Base-by-base conservation (phyloP, 192 early-diverging fungal species). In the Lunasporangiospora selenospora region DNA sequence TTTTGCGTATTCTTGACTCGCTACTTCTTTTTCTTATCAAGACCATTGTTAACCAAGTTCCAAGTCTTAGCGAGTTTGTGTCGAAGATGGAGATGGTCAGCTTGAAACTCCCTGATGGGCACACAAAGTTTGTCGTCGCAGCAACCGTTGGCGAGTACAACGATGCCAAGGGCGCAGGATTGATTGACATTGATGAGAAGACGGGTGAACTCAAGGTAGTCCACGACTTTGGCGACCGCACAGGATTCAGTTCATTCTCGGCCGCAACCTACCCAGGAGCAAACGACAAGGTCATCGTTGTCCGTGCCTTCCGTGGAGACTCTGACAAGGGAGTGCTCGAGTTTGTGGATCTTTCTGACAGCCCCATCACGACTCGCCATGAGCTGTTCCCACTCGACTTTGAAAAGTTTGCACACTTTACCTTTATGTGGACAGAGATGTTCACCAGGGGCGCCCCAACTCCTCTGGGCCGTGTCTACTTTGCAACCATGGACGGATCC, bases 401-500 rank as follows among this genome's bases (percentile, higher is more conserved):
- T 36, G 37, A 62, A 21, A 36, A 42, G 38, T 37, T 58, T 42
- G 34, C 54, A 6, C 65, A 66, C 16, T 57, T 62, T 36, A 27
- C 55, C 19, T 76, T 59, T 38, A 39, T 57, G 5, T 39, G 60
- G 0, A 11, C 75, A 42, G 75, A 78, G 26, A 30, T 60, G 2
- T 64, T 34, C 44, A 66, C 58, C 36, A 78, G 77, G 45, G 81
- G 83, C 8, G 51, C 69, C 34, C 65, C 63, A 30, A 48, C 37
- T 15, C 16, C 39, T 9, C 71, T 80, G 23, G 52, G 58, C 13
- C 82, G 79, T 31, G 57, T 85, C 26, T 76, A 85, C 26, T 67
- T 85, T 7, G 75, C 82, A n/a, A 88, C 87, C n/a, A 53, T 62
- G 27, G 85, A 87, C 53, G 88, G 87, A 23, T 89, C 75, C 16